These are phyloP conservation scores for Phytophthora podocarpi DNA, from an alignment of 352 stramenopile genomes.

Conservation along the genomic window DNA sequence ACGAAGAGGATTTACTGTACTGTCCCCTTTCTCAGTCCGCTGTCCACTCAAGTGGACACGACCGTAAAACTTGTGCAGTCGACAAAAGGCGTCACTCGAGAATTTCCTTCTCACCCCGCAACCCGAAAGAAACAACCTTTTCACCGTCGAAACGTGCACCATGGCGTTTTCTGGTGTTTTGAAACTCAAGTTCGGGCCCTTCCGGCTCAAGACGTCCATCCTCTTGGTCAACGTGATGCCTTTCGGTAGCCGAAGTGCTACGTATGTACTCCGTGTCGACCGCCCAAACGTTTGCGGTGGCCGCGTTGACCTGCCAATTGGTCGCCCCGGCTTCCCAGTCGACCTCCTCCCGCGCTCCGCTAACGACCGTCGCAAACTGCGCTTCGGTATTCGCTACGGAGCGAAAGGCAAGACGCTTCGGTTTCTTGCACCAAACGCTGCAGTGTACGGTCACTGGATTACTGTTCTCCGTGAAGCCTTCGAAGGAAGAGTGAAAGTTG, in stretches of 20 bases:
- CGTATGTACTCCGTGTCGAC: constrained; percentile 14
- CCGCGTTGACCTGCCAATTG: constrained; percentile 10
- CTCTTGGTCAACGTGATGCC: constrained; percentile 14
- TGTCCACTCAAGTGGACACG: background rate
- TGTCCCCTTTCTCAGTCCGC: background rate
- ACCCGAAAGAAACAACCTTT: background rate
- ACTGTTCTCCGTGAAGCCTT: constrained; percentile 4
- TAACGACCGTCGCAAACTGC: constrained; percentile 8
- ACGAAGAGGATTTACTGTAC: background rate
- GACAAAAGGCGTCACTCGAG: background rate
- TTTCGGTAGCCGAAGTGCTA: background rate
- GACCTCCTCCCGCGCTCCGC: constrained; percentile 1
- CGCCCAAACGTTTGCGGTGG: constrained; percentile 6
- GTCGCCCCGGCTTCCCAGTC: background rate
- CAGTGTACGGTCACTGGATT: constrained; percentile 12
- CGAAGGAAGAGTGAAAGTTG: background rate
- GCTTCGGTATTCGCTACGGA: constrained; percentile 16
- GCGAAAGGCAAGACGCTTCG: constrained; percentile 6
- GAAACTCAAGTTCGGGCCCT: constrained; percentile 15
- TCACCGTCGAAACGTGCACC: no score
- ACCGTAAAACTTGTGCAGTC: background rate
- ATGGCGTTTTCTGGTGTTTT: constrained; percentile 9
- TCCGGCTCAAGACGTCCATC: constrained; percentile 15
- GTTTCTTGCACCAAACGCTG: constrained; percentile 2
- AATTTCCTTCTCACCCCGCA: background rate